Evolutionary conservation across 768 basidiomycete genomes (phyloP), one percentile per base, ranked within the genome.

Genomic region (Rhizopogon vesiculosus): DNA sequence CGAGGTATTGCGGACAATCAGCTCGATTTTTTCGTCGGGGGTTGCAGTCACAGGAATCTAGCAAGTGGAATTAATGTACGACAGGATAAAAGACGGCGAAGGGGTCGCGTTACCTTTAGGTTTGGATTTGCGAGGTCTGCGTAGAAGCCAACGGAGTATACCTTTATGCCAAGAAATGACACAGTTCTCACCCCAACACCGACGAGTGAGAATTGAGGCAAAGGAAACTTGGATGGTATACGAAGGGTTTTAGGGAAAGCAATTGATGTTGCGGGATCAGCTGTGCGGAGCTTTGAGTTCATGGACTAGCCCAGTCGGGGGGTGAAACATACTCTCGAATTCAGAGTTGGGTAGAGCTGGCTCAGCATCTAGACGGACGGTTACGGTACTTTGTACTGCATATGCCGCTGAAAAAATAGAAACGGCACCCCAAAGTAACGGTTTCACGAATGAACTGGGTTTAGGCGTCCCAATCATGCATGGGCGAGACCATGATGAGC

Each of bases 61-160:
- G 41, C 25, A 38, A 39, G 28, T 28, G 10, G 54, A 61, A 38
- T 10, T n/a, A 57, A 19, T 51, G 49, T 41, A 33, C n/a, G 22
- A 5, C 25, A 33, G n/a, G 3, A 45, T 18, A 18, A 15, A 31
- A 55, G 25, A 43, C 35, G 39, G n/a, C 41, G 40, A 42, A 3
- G 38, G 38, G 48, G 39, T 18, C 9, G 64, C 74, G 51, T 33
- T 51, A 87, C 87, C 52, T 78, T 77, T 55, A 90, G 75, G 42
- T 76, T 78, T 1, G 85, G 81, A 58, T 85, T 81, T n/a, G 74
- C 63, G 43, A 93, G 72, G 66, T 96, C 92, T 6, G 91, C 88
- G 68, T 96, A 97, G 72, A 97, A 93, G 2, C 82, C 94, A 35
- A 92, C 84, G 10, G 88, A 89, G 71, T 97, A 97, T 15, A 96